These are phyloP conservation scores for Russula emetica DNA, from an alignment of 768 basidiomycete species.

Conservation along the genomic window DNA sequence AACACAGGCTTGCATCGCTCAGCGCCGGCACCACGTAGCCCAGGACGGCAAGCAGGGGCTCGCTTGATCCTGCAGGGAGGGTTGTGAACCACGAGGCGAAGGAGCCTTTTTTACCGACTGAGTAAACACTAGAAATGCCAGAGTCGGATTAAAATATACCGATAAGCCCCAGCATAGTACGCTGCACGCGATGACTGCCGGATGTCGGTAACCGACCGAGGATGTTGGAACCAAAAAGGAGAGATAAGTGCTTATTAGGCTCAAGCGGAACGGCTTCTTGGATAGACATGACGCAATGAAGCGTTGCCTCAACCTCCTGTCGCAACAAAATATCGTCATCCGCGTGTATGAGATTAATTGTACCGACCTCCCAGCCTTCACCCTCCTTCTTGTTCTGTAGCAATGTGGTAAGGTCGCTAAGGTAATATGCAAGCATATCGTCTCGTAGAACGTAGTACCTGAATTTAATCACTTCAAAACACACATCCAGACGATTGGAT, in stretches of 20 bases:
- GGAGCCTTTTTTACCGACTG: constrained; percentile 42
- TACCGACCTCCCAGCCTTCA: too few relatives aligned
- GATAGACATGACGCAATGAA: too few relatives aligned
- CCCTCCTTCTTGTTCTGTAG: too few relatives aligned
- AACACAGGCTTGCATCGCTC: constrained; percentile 57
- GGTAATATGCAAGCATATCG: too few relatives aligned
- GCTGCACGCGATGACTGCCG: constrained; percentile 61
- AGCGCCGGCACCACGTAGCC: constrained; percentile 69
- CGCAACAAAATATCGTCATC: too few relatives aligned
- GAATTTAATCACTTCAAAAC: neutral
- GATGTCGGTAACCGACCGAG: constrained; percentile 63
- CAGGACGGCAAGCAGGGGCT: constrained; percentile 58
- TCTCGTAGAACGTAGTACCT: constrained; percentile 88
- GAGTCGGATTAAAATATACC: constrained; percentile 43
- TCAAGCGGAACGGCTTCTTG: too few relatives aligned
- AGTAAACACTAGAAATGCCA: neutral
- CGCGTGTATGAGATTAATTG: too few relatives aligned
- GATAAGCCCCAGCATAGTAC: constrained; percentile 69
- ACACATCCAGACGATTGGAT: neutral
- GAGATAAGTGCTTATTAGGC: too few relatives aligned
- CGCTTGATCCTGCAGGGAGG: constrained; percentile 35
- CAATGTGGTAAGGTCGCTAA: too few relatives aligned
- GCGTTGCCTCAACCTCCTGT: too few relatives aligned
- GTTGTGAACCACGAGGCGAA: constrained; percentile 80
- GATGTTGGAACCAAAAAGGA: too few relatives aligned